Percentiles rank a stretch among this genome's conserved stretches.
Evolutionary conservation across 495 filamentous ascomycete species (phyloP).

Genomic region (Collariella sp.): DNA sequence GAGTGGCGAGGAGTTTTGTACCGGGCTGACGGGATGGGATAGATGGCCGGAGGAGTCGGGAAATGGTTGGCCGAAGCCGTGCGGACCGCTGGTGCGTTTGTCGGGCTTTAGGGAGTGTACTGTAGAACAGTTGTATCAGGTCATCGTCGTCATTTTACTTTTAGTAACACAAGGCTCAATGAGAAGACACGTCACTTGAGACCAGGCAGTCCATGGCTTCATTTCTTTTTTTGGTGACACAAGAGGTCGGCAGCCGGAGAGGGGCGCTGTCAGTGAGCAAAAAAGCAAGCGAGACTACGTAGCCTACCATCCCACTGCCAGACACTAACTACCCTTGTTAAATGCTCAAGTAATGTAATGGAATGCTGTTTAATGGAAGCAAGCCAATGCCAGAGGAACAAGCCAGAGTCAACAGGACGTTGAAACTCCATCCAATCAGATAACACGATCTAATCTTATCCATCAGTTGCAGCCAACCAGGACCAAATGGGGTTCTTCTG

Average conservation of each 20-base stretch:
- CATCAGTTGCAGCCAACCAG: neutral
- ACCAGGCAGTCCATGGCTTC: neutral
- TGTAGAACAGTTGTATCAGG: slow-evolving; percentile 16
- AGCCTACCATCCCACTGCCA: too few relatives aligned
- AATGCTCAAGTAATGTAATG: too few relatives aligned
- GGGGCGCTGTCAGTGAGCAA: neutral
- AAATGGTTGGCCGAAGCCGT: slow-evolving; percentile 6
- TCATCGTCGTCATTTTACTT: slow-evolving; percentile 1
- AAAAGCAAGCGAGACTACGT: too few relatives aligned
- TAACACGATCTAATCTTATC: slow-evolving; percentile 4
- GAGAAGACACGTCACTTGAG: slow-evolving; percentile 12
- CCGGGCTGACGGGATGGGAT: neutral
- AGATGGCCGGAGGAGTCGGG: neutral
- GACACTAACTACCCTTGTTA: too few relatives aligned
- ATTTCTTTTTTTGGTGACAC: neutral
- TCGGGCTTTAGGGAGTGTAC: neutral
- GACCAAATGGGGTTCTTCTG: too few relatives aligned
- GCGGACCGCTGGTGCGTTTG: neutral
- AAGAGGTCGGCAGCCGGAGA: neutral
- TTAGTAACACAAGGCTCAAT: neutral
- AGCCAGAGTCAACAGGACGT: too few relatives aligned
- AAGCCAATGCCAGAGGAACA: too few relatives aligned
- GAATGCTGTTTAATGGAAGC: too few relatives aligned
- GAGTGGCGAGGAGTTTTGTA: slow-evolving; percentile 6
- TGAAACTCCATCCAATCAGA: neutral